Evolutionary conservation across 2,329 filamentous ascomycete species (phyloP), one percentile per base, ranked within the genome.

Genomic region (Endocalyx cinctus): DNA sequence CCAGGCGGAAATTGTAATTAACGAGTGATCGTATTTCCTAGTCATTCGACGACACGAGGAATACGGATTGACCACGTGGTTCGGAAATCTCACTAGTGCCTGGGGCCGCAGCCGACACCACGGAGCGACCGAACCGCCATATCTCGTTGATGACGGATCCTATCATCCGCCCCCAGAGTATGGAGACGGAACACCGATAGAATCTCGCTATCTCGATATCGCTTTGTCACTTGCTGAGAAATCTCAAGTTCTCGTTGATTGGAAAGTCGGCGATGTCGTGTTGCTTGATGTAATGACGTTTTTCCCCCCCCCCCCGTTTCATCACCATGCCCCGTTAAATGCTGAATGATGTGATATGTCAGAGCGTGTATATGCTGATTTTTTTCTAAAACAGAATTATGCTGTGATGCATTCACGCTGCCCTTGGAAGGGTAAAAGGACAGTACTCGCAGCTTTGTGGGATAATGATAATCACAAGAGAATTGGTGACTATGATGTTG

Each of bases 71-170:
- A 43, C 48, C 1, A 51, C 50, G 0, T 59, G 50, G 42, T 61
- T 60, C 27, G 58, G 57, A 6, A 58, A 59, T 30, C 37, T 60
- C n/a, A 59, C 58, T 6, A 55, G 49, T 12, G 56, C 56, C 3
- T 60, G 55, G 56, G 57, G 54, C 5, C 48, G 54, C 10, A 59
- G 54, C 29, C 45, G 34, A 12, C 47, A 54, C 18, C 57, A 58
- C 30, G 54, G 55, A 11, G 57, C 54, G 18, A 59, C 56, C 2
- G 38, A 46, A 14, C 45, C 47, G 8, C 54, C 55, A 0, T 57
- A 56, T 33, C 45, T 40, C 12, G 54, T 54, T 4, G 54, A 59
- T 25, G 53, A 59, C 25, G 48, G 38, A n/a, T 55, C 51, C 3
- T 60, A 60, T 17, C 55, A 60, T 26, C 54, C 57, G 4, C 57